These are phyloP conservation scores for Vigna angularis DNA, from an alignment of 306 rosid species.

Conservation along the genomic window DNA sequence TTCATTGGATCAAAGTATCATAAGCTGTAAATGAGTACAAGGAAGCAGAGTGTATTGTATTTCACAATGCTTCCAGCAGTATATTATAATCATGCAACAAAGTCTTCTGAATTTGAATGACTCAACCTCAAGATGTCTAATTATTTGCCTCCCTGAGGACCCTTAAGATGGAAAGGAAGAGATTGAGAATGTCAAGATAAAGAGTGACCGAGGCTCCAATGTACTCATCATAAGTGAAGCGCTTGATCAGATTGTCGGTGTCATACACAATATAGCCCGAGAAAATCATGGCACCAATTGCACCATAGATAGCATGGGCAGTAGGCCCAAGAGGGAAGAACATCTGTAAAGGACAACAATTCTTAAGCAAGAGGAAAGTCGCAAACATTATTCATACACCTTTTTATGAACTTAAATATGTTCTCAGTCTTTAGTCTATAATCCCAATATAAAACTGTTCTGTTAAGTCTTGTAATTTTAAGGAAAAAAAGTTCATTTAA, in stretches of 20 bases:
- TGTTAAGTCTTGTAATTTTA: too few relatives aligned
- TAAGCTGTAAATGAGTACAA: slow-evolving; percentile 33
- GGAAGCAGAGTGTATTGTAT: slow-evolving; percentile 36
- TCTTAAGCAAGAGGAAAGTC: slow-evolving; percentile 36
- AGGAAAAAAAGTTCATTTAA: too few relatives aligned
- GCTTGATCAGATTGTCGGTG: slow-evolving; percentile 89
- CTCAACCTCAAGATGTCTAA: slow-evolving; percentile 47
- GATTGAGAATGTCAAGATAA: slow-evolving; percentile 85
- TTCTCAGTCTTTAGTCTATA: background rate
- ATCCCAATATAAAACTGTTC: too few relatives aligned
- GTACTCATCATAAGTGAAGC: slow-evolving; percentile 86
- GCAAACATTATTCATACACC: background rate
- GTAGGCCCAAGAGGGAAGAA: slow-evolving; percentile 93
- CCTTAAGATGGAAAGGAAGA: slow-evolving; percentile 88
- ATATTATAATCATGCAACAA: slow-evolving; percentile 30
- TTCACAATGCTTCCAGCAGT: slow-evolving; percentile 34
- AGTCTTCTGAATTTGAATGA: slow-evolving; percentile 20
- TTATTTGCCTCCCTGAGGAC: slow-evolving; percentile 77
- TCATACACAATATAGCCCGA: slow-evolving; percentile 87
- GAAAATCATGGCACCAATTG: slow-evolving; percentile 78
- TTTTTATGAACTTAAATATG: too few relatives aligned
- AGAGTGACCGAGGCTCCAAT: slow-evolving; percentile 94
- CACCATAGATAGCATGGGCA: slow-evolving; percentile 76
- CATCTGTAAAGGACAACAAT: slow-evolving; percentile 53
- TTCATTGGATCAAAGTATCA: slow-evolving; percentile 34